phyloP scores from a whole-genome alignment of 176 grass and related monocot genomes.

The Aegilops speltoides region DNA sequence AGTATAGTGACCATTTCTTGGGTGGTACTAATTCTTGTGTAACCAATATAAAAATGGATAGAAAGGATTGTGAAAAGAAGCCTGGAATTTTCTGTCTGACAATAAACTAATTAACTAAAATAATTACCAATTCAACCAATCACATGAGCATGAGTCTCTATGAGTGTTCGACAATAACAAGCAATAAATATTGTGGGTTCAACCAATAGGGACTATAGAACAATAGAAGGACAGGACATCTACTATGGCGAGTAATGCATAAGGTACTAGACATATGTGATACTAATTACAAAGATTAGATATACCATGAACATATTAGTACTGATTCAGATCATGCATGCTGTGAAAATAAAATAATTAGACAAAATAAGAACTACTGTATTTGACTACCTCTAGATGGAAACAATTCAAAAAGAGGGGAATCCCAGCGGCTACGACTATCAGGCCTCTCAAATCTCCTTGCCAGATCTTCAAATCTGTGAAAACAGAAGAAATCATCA shows the following conservation, averaged over 20 bases:
- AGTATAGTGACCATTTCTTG: background rate
- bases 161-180: background rate
- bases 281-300: background rate
- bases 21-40: background rate
- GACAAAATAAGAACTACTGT: background rate
- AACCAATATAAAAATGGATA: background rate
- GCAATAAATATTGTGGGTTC: background rate
- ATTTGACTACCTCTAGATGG: conserved; percentile 71
- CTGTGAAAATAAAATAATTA: background rate
- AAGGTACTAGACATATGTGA: background rate
- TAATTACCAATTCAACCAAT: background rate
- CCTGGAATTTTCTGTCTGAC: background rate
- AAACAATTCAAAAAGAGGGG: conserved; percentile 91
- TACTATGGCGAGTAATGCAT: background rate
- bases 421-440: conserved; percentile 84
- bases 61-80: background rate
- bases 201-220: background rate
- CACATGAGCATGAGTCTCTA: background rate
- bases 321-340: background rate
- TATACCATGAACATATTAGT: background rate
- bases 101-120: background rate
- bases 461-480: conserved; percentile 88
- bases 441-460: conserved; percentile 93
- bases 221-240: background rate
- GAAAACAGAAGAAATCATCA: conserved; percentile 13